Percentiles rank a stretch among this genome's conserved stretches.
phyloP scores from a whole-genome alignment of 2,329 filamentous ascomycete species.

The Coniochaeta sp. region DNA sequence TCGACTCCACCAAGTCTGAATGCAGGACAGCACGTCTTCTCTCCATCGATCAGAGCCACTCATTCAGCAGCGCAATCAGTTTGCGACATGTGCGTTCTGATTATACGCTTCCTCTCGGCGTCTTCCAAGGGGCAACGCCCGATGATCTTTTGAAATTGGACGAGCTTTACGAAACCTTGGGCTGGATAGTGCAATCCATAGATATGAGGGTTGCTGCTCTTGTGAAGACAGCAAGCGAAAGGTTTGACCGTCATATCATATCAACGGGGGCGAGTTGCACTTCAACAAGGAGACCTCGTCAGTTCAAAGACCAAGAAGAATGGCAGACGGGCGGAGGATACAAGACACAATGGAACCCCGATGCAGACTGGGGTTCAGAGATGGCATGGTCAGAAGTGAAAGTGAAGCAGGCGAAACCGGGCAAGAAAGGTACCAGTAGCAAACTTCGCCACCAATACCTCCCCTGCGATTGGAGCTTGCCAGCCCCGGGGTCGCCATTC shows the following conservation, averaged over 20 bases:
- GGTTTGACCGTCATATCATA: not conserved
- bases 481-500: not conserved
- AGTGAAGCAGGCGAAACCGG: not conserved
- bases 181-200: not conserved
- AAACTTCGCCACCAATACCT: not conserved
- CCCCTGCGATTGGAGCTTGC: not conserved
- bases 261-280: not conserved
- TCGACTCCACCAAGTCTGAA: not conserved
- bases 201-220: not conserved
- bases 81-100: not conserved
- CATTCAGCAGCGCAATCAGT: not conserved
- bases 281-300: not conserved
- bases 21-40: not conserved
- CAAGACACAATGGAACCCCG: not conserved
- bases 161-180: not conserved
- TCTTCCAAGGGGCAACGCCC: not conserved
- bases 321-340: not conserved
- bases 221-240: not conserved
- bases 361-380: not conserved
- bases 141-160: not conserved
- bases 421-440: not conserved
- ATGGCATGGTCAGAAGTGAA: not conserved
- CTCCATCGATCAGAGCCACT: not conserved
- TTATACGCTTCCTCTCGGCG: not conserved
- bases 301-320: not conserved